Conservation (phyloP, 192 early-diverging fungal genomes). For the Radiomyces spectabilis region DNA sequence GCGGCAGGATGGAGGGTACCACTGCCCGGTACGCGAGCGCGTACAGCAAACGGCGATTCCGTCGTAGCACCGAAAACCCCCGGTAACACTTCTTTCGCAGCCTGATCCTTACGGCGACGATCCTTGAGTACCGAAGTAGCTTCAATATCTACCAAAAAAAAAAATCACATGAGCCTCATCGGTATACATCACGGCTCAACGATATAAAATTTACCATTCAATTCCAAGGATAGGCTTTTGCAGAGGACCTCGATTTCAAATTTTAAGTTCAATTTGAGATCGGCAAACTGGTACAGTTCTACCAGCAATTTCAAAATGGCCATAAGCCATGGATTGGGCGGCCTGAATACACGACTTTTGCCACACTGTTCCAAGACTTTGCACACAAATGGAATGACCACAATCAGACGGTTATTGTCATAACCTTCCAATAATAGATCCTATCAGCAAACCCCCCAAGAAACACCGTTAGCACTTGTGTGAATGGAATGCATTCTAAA, state of each 20-base stretch:
- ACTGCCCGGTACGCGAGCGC: no score
- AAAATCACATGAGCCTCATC: no score
- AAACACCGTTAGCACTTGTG: background rate
- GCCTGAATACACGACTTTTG: slow-evolving; percentile 81
- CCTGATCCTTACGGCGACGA: slow-evolving; percentile 34
- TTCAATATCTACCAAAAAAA: slow-evolving; percentile 41
- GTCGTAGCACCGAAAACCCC: no score
- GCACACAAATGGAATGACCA: slow-evolving; percentile 97
- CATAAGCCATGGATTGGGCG: slow-evolving; percentile 98
- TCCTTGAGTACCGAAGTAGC: slow-evolving; percentile 59
- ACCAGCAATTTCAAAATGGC: slow-evolving; percentile 86
- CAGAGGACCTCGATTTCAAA: slow-evolving; percentile 98
- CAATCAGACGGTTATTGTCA: slow-evolving; percentile 77
- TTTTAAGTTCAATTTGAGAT: slow-evolving; percentile 91
- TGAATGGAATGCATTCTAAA: no score
- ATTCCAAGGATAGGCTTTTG: slow-evolving; percentile 79
- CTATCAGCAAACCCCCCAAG: slow-evolving; percentile 27
- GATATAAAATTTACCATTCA: slow-evolving; percentile 58
- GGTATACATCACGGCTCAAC: background rate
- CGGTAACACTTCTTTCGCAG: no score
- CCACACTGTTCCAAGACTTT: slow-evolving; percentile 90
- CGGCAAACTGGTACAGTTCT: slow-evolving; percentile 89
- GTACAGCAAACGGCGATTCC: no score
- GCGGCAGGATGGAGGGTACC: background rate
- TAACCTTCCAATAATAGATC: slow-evolving; percentile 90